A percentile compares a stretch with the other conserved stretches of the same genome.
Evolutionary conservation across 2,329 filamentous ascomycete genomes (phyloP).

Genomic region (Coniochaeta prunicola): DNA sequence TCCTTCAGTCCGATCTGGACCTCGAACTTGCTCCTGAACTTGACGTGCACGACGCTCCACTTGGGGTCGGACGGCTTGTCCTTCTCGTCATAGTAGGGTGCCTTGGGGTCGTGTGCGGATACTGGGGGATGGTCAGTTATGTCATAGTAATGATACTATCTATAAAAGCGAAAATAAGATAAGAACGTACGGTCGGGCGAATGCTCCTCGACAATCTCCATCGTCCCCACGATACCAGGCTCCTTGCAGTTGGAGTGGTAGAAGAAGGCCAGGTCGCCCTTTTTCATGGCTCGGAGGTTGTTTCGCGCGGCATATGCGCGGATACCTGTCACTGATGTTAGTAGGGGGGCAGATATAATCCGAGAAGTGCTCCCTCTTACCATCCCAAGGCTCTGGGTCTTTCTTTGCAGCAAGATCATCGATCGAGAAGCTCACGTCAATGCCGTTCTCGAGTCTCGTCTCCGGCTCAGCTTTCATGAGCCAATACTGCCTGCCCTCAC

Average conservation of each 20-base stretch:
- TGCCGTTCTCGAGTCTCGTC: constrained; percentile 74
- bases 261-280: constrained; percentile 90
- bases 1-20: constrained; percentile 63
- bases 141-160: too few relatives aligned
- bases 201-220: constrained; percentile 84
- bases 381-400: constrained; percentile 86
- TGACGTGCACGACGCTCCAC: constrained; percentile 87
- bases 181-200: constrained; percentile 61
- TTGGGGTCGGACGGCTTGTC: constrained; percentile 62
- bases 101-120: constrained; percentile 61
- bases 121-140: constrained; percentile 30
- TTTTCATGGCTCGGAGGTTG: constrained; percentile 85
- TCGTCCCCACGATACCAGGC: constrained; percentile 78
- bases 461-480: constrained; percentile 86
- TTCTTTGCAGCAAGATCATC: constrained; percentile 71
- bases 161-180: not conserved
- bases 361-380: constrained; percentile 37
- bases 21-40: constrained; percentile 76
- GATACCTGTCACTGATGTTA: constrained; percentile 29
- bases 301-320: constrained; percentile 65
- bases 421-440: constrained; percentile 90
- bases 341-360: constrained; percentile 1
- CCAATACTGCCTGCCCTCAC: constrained; percentile 51
- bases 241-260: constrained; percentile 93
- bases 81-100: constrained; percentile 78